Evolutionary conservation across 2,329 filamentous ascomycete species (phyloP).

Genomic region (Madurella mycetomatis): DNA sequence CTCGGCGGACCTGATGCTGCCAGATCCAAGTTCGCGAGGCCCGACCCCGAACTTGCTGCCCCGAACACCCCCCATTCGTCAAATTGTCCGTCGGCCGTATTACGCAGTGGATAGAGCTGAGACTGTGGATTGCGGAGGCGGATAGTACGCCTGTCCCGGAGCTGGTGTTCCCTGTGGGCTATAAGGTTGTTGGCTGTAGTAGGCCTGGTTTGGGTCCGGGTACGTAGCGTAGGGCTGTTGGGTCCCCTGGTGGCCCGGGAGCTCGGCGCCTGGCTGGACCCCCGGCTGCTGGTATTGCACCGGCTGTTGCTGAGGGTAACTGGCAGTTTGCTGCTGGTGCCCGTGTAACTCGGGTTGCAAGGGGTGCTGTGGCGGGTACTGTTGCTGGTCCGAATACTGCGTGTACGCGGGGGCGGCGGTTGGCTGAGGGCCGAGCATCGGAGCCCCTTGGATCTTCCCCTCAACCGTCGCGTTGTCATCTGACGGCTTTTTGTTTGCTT

Average conservation of each 20-base stretch:
- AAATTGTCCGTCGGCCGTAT: too few species aligned
- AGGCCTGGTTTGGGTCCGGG: neutral
- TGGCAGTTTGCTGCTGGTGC: neutral
- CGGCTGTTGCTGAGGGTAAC: constrained; percentile 5
- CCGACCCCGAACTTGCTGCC: too few species aligned
- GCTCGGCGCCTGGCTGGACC: neutral
- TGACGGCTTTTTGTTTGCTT: constrained; percentile 17
- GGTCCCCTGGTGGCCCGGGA: too few species aligned
- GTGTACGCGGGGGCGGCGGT: constrained; percentile 5
- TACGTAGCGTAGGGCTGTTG: constrained; percentile 11
- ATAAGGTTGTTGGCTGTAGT: neutral
- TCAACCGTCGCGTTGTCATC: constrained; percentile 27
- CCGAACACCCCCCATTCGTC: too few species aligned
- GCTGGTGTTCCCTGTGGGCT: constrained; percentile 9
- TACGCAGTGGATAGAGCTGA: too few species aligned
- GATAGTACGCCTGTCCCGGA: constrained; percentile 15
- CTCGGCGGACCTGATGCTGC: too few species aligned
- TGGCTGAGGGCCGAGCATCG: constrained; percentile 17
- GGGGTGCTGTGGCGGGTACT: constrained; percentile 19
- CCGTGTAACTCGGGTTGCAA: constrained; percentile 2
- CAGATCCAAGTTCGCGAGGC: too few species aligned
- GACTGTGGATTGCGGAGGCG: constrained; percentile 4
- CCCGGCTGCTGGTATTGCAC: neutral
- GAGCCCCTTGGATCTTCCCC: constrained; percentile 27
- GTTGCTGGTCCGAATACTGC: constrained; percentile 22